Percentiles rank a stretch among this genome's conserved stretches.
Evolutionary conservation across 2,329 filamentous ascomycete genomes (phyloP).

Genomic region (Diaporthe sp.): DNA sequence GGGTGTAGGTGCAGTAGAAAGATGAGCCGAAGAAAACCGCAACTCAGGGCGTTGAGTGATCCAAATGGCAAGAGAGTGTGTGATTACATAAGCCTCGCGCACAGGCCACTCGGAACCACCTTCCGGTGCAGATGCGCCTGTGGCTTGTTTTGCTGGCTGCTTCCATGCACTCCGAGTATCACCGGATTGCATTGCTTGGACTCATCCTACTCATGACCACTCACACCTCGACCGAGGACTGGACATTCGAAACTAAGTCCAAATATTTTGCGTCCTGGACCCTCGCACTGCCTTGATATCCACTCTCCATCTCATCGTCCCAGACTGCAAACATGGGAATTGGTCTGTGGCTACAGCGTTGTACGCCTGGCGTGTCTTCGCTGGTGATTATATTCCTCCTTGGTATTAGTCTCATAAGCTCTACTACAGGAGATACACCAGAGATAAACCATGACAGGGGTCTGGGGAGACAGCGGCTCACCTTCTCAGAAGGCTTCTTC

Average conservation of each 20-base stretch:
- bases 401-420: neutral
- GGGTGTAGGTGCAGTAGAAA: no score
- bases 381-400: conserved; percentile 2
- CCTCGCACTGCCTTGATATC: neutral
- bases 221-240: neutral
- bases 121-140: neutral
- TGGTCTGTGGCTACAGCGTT: conserved; percentile 10
- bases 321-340: neutral
- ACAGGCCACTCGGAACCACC: neutral
- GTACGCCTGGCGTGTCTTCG: conserved; percentile 21
- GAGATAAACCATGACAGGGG: neutral
- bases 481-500: conserved; percentile 24
- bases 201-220: no score
- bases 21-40: no score
- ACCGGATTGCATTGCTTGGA: no score
- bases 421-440: neutral
- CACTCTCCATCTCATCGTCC: neutral
- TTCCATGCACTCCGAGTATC: neutral
- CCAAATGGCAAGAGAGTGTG: no score
- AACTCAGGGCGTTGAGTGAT: no score
- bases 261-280: neutral
- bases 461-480: neutral
- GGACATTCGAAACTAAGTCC: no score
- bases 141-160: neutral
- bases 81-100: neutral